Conservation (phyloP, 257 asterid species). For the Solanum peruvianum region DNA sequence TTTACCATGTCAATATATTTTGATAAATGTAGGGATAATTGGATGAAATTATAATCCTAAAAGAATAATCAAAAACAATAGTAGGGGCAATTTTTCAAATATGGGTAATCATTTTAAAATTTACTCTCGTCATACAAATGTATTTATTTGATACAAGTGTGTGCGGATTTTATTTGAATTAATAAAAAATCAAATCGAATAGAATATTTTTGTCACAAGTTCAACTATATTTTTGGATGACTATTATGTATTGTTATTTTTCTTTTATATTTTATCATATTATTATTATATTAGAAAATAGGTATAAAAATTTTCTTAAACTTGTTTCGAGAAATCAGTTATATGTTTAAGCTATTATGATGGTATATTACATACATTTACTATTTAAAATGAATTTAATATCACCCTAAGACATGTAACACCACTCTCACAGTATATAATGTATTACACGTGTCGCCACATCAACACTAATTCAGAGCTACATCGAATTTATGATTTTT, state of each 20-base stretch:
- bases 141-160: neutral
- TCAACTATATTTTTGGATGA: too few species aligned
- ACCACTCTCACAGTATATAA: neutral
- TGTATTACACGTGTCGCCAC: neutral
- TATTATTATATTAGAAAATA: too few species aligned
- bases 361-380: neutral
- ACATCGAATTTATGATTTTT: neutral
- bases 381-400: too few species aligned
- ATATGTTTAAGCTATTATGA: neutral
- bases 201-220: neutral
- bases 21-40: too few species aligned
- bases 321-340: too few species aligned
- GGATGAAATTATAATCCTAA: neutral
- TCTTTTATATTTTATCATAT: too few species aligned
- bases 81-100: neutral
- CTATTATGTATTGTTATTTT: neutral
- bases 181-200: neutral
- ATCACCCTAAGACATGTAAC: neutral
- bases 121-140: neutral
- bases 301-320: rapidly evolving
- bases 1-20: too few species aligned
- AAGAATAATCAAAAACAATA: too few species aligned
- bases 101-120: neutral
- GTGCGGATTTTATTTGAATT: neutral
- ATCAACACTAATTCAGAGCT: neutral